Evolutionary conservation across 352 stramenopile species (phyloP), one percentile per base, ranked within the genome.

Genomic region (Pythium plurisporium): DNA sequence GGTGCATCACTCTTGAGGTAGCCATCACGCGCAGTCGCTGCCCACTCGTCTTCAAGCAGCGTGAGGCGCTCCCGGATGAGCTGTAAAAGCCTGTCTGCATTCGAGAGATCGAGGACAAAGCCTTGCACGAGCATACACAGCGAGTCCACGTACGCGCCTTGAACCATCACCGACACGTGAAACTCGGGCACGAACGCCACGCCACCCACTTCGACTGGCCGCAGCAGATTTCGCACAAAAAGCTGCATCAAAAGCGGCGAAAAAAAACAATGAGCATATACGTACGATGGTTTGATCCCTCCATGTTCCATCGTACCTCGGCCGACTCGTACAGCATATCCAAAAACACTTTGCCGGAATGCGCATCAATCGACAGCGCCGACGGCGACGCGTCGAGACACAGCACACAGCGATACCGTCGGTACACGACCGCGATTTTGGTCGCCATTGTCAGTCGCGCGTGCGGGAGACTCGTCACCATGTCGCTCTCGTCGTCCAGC

Each of bases 301-400:
- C 42, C 14, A 52, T 14, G 48, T 17, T 5, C 5, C 27, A 55
- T 9, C 58, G 33, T 26, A 80, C 74, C 67, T 88, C 73, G 1
- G 91, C 70, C 20, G 80, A 88, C 44, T 94, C 79, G 59, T 86
- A 92, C 11, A 91, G 61, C 61, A 92, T 62, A 37, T 94, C 85
- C 19, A 94, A 61, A 61, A 94, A 94, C 17, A 94, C 65, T 3
- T 74, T 74, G 10, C 85, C 86, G 0, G 79, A 86, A 0, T 64
- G 56, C 15, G 83, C 69, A 50, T 96, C 86, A 46, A 96, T 94
- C 25, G 86, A 88, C 22, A 91, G 64, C 22, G 83, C 82, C 29
- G 84, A 96, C 14, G 84, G 86, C 30, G 82, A 94, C 25, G 80
- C 82, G 56, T 96, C 86, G 19, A 96, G 72, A 64, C 81, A 94